Base-by-base conservation (phyloP, 768 basidiomycete species). In the Symmetrospora coprosmae region DNA sequence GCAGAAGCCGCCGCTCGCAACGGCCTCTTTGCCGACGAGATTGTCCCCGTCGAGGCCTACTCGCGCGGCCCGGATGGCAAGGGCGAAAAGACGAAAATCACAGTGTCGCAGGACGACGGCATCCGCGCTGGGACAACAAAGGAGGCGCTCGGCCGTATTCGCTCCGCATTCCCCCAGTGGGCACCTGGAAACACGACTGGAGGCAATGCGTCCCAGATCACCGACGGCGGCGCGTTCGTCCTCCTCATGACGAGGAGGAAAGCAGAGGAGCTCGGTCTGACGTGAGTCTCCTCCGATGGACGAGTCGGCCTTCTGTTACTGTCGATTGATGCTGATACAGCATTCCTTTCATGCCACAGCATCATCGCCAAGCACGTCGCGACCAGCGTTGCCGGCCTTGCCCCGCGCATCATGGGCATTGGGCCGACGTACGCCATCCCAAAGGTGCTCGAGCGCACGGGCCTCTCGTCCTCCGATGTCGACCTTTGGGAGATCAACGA, bases 401-500 rank as follows among this genome's bases (percentile, higher is more conserved):
- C 84, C 1, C 88, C 88, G 1, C 80, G 86, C 21, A 78, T 90
- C 41, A 47, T 47, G 61, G 62, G 64, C 49, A 77, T 91, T 69
- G 90, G 87, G 0, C 91, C 91, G 2, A 77, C 78, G 0, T 80
- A 78, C 66, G 90, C 91, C 11, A 90, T 96, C 67, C 87, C 85
- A 19, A 80, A 64, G 49, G 77, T 77, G 2, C 81, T 90, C 59
- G 76, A 79, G 66, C 78, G 80, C 67, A 76, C 79, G 1, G 85
- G 86, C 16, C 76, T 91, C 47, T 71, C 74, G 40, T 75, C 76
- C 61, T 74, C 79, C 45, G 89, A 91, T 67, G 75, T 92, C 66
- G 88, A 92, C 74, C 86, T 91, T 70, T 90, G 76, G 74, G 86
- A 90, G 85, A 84, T 92, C 71, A 92, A 92, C 68, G 88, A 91